A percentile compares a stretch with the other conserved stretches of the same genome.
These are phyloP conservation scores for Aspergillus haitiensis DNA, from an alignment of 495 filamentous ascomycete species.

Conservation along the genomic window DNA sequence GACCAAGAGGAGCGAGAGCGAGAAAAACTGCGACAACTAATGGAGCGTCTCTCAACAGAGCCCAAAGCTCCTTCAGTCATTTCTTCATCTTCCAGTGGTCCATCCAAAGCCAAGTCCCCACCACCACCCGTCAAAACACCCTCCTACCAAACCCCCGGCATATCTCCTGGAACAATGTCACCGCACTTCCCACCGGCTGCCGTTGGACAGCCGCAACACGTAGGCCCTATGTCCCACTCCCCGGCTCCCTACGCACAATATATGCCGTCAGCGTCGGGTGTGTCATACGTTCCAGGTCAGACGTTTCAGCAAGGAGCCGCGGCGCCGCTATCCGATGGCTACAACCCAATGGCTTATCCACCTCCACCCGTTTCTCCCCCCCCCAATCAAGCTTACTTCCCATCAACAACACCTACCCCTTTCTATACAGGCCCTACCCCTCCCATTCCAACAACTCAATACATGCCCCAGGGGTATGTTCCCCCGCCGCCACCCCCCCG, in stretches of 20 bases:
- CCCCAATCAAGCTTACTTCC: slow-evolving; percentile 46
- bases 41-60: slow-evolving; percentile 93
- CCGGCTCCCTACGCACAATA: slow-evolving; percentile 47
- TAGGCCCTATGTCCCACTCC: slow-evolving; percentile 39
- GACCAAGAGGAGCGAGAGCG: slow-evolving; percentile 82
- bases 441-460: slow-evolving; percentile 39
- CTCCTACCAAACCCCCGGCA: slow-evolving; percentile 37
- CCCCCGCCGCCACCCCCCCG: slow-evolving; percentile 88
- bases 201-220: slow-evolving; percentile 31
- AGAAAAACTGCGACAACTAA: slow-evolving; percentile 79
- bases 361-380: slow-evolving; percentile 49
- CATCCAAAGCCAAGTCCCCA: slow-evolving; percentile 42
- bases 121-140: slow-evolving; percentile 46
- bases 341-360: slow-evolving; percentile 58
- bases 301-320: slow-evolving; percentile 50
- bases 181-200: slow-evolving; percentile 48
- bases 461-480: slow-evolving; percentile 78
- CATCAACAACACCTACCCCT: slow-evolving; percentile 40
- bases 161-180: slow-evolving; percentile 44
- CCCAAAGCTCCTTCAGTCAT: slow-evolving; percentile 48
- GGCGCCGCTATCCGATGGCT: slow-evolving; percentile 48
- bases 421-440: slow-evolving; percentile 40
- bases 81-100: slow-evolving; percentile 40
- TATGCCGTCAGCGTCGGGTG: slow-evolving; percentile 29
- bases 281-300: slow-evolving; percentile 36